phyloP scores from a whole-genome alignment of 441 rosid species.

The Bruguiera hainesii region DNA sequence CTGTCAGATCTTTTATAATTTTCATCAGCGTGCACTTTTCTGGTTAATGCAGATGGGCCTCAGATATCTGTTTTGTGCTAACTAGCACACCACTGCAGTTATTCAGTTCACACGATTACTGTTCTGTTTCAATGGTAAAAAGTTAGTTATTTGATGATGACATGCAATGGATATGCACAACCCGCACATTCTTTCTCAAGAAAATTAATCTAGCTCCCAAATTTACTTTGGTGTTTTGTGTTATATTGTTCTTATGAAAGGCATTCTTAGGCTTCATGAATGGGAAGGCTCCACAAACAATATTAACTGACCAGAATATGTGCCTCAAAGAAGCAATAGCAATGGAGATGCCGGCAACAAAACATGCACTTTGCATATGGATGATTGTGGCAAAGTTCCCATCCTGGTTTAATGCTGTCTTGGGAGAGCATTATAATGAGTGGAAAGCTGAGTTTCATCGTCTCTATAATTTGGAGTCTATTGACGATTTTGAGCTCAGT shows the following conservation, averaged over 20 bases:
- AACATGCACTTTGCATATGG: constrained; percentile 98
- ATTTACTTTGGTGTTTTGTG: constrained; percentile 23
- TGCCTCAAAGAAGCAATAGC: constrained; percentile 93
- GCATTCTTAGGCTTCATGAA: constrained; percentile 80
- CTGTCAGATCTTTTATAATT: not conserved
- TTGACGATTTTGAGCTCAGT: constrained; percentile 84
- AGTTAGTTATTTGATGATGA: constrained; percentile 3
- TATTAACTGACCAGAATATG: constrained; percentile 90
- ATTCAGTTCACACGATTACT: not conserved
- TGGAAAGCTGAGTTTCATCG: constrained; percentile 93
- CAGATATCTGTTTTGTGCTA: not conserved
- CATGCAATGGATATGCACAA: not conserved
- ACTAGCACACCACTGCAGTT: not conserved
- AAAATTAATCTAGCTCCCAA: constrained; percentile 8
- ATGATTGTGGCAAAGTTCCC: constrained; percentile 95
- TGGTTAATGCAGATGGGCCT: not conserved
- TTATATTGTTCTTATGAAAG: constrained; percentile 33
- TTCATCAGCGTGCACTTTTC: not conserved
- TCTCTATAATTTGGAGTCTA: constrained; percentile 75
- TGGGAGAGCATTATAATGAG: constrained; percentile 87
- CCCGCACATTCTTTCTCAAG: constrained; percentile 11
- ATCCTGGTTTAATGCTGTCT: constrained; percentile 89
- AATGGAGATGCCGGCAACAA: constrained; percentile 73
- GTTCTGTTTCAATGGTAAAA: not conserved
- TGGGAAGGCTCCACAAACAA: constrained; percentile 91